phyloP scores from a whole-genome alignment of 306 rosid species.

The Lagenaria siceraria region DNA sequence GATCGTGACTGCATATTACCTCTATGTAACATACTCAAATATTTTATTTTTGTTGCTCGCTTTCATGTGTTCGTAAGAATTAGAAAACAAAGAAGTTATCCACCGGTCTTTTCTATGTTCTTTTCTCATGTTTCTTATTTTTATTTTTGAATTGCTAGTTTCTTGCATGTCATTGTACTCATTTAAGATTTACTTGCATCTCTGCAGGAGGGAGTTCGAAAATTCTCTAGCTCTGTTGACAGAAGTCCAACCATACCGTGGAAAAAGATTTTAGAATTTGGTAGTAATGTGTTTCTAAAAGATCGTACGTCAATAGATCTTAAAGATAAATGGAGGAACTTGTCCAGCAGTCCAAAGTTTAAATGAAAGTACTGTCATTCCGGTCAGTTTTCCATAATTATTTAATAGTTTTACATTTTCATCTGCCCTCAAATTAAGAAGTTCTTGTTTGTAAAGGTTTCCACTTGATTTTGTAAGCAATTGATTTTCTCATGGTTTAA shows the following conservation, averaged over 20 bases:
- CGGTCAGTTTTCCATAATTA: not conserved
- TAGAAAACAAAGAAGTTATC: not conserved
- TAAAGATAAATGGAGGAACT: slow-evolving; percentile 58
- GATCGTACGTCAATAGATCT: slow-evolving; percentile 35
- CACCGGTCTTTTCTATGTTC: not conserved
- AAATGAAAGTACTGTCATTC: slow-evolving; percentile 12
- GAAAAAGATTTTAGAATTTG: slow-evolving; percentile 45
- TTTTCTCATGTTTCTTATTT: not conserved
- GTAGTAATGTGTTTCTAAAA: slow-evolving; percentile 29
- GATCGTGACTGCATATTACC: not conserved
- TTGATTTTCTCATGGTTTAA: not conserved
- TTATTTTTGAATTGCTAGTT: not conserved
- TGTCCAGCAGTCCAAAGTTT: slow-evolving; percentile 22
- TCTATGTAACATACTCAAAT: not conserved
- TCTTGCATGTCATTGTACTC: not conserved
- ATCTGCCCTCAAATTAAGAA: not conserved
- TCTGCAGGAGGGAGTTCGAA: slow-evolving; percentile 49
- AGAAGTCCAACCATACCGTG: slow-evolving; percentile 26
- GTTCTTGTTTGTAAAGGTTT: not conserved
- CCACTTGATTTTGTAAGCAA: not conserved
- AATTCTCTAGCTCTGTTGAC: slow-evolving; percentile 17
- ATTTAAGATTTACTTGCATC: not conserved
- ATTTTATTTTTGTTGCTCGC: not conserved
- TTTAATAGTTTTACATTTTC: not conserved
- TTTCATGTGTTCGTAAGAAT: not conserved